Evolutionary conservation across 306 rosid genomes (phyloP).

Genomic region (Lathyrus sativus): DNA sequence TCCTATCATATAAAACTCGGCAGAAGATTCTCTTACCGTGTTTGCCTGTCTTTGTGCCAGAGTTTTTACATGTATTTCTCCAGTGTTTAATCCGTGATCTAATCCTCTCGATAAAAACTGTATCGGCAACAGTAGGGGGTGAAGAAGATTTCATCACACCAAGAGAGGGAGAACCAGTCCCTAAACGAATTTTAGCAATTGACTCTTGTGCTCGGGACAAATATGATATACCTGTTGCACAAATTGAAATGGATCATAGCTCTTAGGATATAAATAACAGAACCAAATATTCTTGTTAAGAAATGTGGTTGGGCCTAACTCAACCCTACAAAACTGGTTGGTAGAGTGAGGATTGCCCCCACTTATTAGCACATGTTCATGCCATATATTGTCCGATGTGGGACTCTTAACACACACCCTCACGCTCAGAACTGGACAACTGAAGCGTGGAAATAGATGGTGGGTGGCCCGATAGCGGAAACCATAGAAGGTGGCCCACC

Average conservation of each 20-base stretch:
- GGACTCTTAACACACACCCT: too few relatives aligned
- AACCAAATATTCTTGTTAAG: slow-evolving; percentile 5
- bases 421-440: too few relatives aligned
- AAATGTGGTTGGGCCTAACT: too few relatives aligned
- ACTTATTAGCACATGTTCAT: too few relatives aligned
- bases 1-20: background rate
- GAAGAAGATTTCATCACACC: slow-evolving; percentile 44
- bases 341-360: too few relatives aligned
- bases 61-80: slow-evolving; percentile 53
- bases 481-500: too few relatives aligned
- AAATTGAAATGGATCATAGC: slow-evolving; percentile 13
- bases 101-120: slow-evolving; percentile 66
- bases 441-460: too few relatives aligned
- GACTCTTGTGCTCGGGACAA: slow-evolving; percentile 82
- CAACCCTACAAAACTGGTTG: too few relatives aligned
- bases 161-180: slow-evolving; percentile 46
- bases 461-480: too few relatives aligned
- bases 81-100: slow-evolving; percentile 64
- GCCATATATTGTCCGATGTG: too few relatives aligned
- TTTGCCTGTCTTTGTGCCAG: slow-evolving; percentile 42
- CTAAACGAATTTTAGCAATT: slow-evolving; percentile 52
- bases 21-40: slow-evolving; percentile 54
- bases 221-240: slow-evolving; percentile 76
- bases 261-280: slow-evolving; percentile 16
- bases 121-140: slow-evolving; percentile 62